Base-by-base conservation (phyloP, 176 grass and related monocot genomes). In the Oryza nivara region DNA sequence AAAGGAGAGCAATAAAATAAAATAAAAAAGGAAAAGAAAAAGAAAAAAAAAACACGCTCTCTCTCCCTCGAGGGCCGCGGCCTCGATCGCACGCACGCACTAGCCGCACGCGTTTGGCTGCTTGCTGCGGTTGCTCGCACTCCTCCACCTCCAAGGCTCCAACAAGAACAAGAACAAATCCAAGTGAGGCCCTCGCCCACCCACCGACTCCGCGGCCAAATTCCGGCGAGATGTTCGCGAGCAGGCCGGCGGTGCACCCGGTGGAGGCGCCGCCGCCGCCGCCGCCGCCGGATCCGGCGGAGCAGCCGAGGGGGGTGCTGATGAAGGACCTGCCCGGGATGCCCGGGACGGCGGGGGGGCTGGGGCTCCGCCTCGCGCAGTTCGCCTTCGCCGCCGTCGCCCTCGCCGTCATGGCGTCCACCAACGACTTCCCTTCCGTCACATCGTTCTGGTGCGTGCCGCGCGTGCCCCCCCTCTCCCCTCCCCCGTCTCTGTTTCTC, bases 241-340 rank as follows among this genome's bases (percentile, higher is more conserved):
- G 92, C 81, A 56, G 91, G 45, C 96, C 96, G 85, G 77, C 88
- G 68, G 96, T 98, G 87, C 96, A 98, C 77, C 96, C 96, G 82
- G 80, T 98, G 82, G 93, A 95, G 85, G 96, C 94, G 82, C 93
- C 92, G 82, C 89, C 91, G 54, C 77, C 91, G 54, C 77, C 92
- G 20, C 82, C 92, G 72, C 76, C 92, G 20, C 79, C 92, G 72
- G 80, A 88, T 75, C 90, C 92, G 86, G 89, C 43, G 75, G 83
- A 75, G 89, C 87, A 90, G 64, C 89, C 92, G 16, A 78, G 77
- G 7, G 80, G 83, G 3, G 89, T 95, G 69, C 84, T 88, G 70
- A 92, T 98, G 96, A 93, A 92, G 91, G 92, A 98, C 81, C 43
- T 98, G 83, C 93, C 93, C 0, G 96, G 96, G 13, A 98, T 93